phyloP scores from a whole-genome alignment of 129 eudicot genomes.

The Arctium lappa region DNA sequence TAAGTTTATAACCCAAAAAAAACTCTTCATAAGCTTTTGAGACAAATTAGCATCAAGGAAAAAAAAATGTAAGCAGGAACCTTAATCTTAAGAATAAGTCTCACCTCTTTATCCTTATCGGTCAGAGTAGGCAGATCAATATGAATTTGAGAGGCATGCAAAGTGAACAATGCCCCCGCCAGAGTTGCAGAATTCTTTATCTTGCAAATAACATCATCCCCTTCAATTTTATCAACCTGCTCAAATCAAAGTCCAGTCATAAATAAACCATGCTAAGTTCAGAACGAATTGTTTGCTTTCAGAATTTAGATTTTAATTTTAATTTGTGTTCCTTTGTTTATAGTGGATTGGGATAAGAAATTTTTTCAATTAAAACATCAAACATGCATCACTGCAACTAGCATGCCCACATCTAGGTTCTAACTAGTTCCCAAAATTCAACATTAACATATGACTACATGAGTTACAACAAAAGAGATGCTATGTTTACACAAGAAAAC shows the following conservation, averaged over 20 bases:
- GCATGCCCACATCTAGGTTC: slow-evolving; percentile 3
- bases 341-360: not conserved
- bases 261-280: slow-evolving; percentile 13
- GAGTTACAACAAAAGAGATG: not conserved
- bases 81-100: not conserved
- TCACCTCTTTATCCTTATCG: slow-evolving; percentile 78
- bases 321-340: not conserved
- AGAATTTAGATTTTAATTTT: not conserved
- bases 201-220: slow-evolving; percentile 65
- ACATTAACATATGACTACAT: not conserved
- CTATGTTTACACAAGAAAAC: not conserved
- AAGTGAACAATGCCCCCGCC: slow-evolving; percentile 72
- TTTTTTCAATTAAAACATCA: not conserved
- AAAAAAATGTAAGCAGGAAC: not conserved
- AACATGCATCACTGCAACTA: not conserved
- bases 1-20: not conserved
- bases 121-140: slow-evolving; percentile 84
- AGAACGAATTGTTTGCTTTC: not conserved
- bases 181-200: slow-evolving; percentile 85
- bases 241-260: slow-evolving; percentile 13
- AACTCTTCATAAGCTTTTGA: not conserved
- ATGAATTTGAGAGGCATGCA: slow-evolving; percentile 78
- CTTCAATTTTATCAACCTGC: slow-evolving; percentile 76
- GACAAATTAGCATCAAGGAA: slow-evolving; percentile 4
- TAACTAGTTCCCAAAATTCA: not conserved